Evolutionary conservation across 2,329 filamentous ascomycete genomes (phyloP).

Genomic region (Clonostachys byssicola): DNA sequence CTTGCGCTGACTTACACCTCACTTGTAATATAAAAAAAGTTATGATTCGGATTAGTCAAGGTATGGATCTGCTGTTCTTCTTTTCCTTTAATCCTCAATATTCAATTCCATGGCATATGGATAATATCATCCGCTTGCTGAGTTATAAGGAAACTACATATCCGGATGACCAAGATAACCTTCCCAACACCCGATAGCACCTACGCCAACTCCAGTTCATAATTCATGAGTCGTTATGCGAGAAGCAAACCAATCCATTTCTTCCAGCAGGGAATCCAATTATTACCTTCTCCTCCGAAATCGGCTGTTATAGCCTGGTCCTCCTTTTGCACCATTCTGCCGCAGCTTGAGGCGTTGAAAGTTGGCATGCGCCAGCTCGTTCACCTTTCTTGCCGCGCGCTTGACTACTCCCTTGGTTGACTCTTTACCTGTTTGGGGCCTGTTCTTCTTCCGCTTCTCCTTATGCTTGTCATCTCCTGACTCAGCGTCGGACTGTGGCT

Average conservation of each 20-base stretch:
- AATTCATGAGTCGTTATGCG: neutral
- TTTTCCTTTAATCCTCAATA: too few species aligned
- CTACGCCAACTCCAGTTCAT: too few species aligned
- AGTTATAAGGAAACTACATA: too few species aligned
- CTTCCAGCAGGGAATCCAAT: neutral
- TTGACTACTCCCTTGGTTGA: constrained; percentile 37
- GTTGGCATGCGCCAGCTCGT: constrained; percentile 60
- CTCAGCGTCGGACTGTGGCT: constrained; percentile 4
- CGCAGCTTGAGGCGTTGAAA: constrained; percentile 62
- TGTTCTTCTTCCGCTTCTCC: constrained; percentile 11
- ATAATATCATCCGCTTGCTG: too few species aligned
- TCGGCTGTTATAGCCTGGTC: constrained; percentile 49
- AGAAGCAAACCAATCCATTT: neutral
- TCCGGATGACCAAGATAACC: too few species aligned
- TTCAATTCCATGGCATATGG: too few species aligned
- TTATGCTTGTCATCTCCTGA: constrained; percentile 10
- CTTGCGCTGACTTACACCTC: too few species aligned
- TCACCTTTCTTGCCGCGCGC: constrained; percentile 55
- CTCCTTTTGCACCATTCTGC: constrained; percentile 59
- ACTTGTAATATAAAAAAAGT: too few species aligned
- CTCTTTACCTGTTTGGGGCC: constrained; percentile 17
- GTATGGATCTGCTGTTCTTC: too few species aligned
- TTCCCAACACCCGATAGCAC: too few species aligned
- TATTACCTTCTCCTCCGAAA: constrained; percentile 45
- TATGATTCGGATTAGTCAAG: too few species aligned